These are phyloP conservation scores for Vigna nakashimae DNA, from an alignment of 306 rosid species.

Conservation along the genomic window DNA sequence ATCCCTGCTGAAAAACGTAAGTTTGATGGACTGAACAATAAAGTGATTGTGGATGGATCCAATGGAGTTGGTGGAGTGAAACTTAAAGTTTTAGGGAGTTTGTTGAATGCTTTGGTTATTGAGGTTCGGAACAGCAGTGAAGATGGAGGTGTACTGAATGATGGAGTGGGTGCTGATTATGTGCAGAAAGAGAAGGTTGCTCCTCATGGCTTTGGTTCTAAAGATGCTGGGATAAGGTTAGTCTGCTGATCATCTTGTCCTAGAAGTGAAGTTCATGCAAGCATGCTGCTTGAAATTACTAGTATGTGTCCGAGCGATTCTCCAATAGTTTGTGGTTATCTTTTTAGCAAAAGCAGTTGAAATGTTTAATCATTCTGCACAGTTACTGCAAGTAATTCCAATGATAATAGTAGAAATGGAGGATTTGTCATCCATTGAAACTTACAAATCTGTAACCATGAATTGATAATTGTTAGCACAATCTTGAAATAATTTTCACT, in stretches of 20 bases:
- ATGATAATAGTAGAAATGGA: constrained; percentile 5
- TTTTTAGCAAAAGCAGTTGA: constrained; percentile 2
- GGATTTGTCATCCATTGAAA: not conserved
- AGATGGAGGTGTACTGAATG: constrained; percentile 83
- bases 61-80: constrained; percentile 94
- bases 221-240: constrained; percentile 79
- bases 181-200: constrained; percentile 96
- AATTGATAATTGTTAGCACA: not conserved
- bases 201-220: constrained; percentile 70
- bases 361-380: constrained; percentile 1
- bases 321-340: not conserved
- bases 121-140: constrained; percentile 79
- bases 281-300: not conserved
- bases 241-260: constrained; percentile 46
- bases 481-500: constrained; percentile 1
- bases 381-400: constrained; percentile 15
- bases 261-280: constrained; percentile 20
- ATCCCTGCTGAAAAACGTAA: constrained; percentile 55
- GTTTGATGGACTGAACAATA: constrained; percentile 44
- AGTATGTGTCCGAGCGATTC: constrained; percentile 15
- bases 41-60: constrained; percentile 87
- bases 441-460: not conserved
- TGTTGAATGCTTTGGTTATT: constrained; percentile 63
- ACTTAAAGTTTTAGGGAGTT: constrained; percentile 59
- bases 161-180: constrained; percentile 96